Evolutionary conservation across 1,139 yeast species (phyloP).

Genomic region (Blastobotrys illinoisensis): DNA sequence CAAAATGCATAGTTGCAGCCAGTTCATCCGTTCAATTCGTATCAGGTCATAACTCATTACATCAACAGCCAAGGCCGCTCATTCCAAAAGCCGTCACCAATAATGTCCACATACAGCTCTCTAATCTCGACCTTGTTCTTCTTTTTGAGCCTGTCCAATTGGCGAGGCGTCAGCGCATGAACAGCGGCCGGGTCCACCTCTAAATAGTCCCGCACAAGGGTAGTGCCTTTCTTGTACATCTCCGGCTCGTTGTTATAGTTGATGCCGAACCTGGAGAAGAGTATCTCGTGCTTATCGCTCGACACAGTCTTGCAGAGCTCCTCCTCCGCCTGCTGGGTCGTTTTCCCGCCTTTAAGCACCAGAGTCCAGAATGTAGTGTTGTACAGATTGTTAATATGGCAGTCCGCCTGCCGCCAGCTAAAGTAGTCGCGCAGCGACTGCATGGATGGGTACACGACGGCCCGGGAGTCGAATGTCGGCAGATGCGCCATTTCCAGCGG

Average conservation of each 20-base stretch:
- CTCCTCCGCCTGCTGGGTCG: constrained; percentile 75
- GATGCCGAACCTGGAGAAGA: constrained; percentile 70
- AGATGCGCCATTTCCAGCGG: constrained; percentile 40
- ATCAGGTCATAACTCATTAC: background rate
- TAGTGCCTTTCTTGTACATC: constrained; percentile 80
- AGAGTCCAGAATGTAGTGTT: constrained; percentile 91
- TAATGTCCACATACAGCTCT: constrained; percentile 39
- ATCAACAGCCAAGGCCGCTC: constrained; percentile 16
- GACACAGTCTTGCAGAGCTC: constrained; percentile 67
- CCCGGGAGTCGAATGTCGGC: constrained; percentile 90
- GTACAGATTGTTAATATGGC: constrained; percentile 90
- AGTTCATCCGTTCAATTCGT: too few relatives aligned
- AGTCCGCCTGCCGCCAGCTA: constrained; percentile 94
- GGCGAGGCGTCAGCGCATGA: constrained; percentile 37
- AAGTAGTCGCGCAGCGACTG: constrained; percentile 69
- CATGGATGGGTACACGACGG: constrained; percentile 73
- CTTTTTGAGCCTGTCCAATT: constrained; percentile 47
- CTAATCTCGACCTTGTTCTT: constrained; percentile 45
- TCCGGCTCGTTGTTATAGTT: constrained; percentile 90
- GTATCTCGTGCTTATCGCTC: constrained; percentile 79
- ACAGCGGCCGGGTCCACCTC: constrained; percentile 5
- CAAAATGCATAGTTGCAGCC: too few relatives aligned
- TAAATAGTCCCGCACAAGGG: constrained; percentile 51
- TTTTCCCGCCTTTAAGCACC: constrained; percentile 62
- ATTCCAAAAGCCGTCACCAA: constrained; percentile 28